Percentiles rank a stretch among this genome's conserved stretches.
Evolutionary conservation across 2,329 filamentous ascomycete species (phyloP).

Genomic region (Paraconiothyrium brasiliense): DNA sequence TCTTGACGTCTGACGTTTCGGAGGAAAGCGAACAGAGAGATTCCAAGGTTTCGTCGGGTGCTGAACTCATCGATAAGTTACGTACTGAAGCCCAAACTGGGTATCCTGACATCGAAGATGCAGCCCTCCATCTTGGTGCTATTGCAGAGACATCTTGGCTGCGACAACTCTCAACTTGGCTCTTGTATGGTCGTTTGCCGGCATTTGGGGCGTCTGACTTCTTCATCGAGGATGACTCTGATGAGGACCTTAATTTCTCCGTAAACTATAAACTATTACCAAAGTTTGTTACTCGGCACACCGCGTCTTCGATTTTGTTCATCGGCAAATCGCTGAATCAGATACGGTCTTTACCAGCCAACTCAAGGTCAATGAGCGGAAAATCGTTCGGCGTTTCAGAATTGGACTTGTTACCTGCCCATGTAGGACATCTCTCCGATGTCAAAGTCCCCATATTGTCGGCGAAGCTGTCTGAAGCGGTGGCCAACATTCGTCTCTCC

Average conservation of each 20-base stretch:
- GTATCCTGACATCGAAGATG: slow-evolving; percentile 83
- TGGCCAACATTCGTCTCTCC: slow-evolving; percentile 80
- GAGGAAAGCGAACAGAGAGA: slow-evolving; percentile 23
- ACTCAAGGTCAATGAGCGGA: slow-evolving; percentile 38
- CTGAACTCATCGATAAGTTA: slow-evolving; percentile 79
- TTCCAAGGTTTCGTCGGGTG: slow-evolving; percentile 67
- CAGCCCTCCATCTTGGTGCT: slow-evolving; percentile 75
- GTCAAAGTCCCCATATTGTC: slow-evolving; percentile 79
- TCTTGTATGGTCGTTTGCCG: slow-evolving; percentile 86
- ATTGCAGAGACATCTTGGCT: slow-evolving; percentile 91
- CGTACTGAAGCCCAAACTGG: slow-evolving; percentile 83
- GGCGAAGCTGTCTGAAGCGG: slow-evolving; percentile 73
- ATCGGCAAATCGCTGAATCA: slow-evolving; percentile 90
- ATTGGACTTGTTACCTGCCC: slow-evolving; percentile 70
- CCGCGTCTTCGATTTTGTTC: slow-evolving; percentile 86
- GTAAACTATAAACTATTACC: slow-evolving; percentile 68
- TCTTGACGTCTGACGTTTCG: slow-evolving; percentile 58
- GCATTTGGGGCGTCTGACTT: slow-evolving; percentile 84
- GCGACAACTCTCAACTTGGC: slow-evolving; percentile 88
- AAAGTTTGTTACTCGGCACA: slow-evolving; percentile 77
- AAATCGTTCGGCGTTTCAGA: slow-evolving; percentile 52
- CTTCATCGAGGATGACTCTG: slow-evolving; percentile 68
- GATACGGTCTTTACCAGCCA: slow-evolving; percentile 63
- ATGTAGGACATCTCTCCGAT: slow-evolving; percentile 73
- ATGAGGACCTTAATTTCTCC: slow-evolving; percentile 42